Evolutionary conservation across 2,329 filamentous ascomycete species (phyloP).

Genomic region (Hortaea werneckii): DNA sequence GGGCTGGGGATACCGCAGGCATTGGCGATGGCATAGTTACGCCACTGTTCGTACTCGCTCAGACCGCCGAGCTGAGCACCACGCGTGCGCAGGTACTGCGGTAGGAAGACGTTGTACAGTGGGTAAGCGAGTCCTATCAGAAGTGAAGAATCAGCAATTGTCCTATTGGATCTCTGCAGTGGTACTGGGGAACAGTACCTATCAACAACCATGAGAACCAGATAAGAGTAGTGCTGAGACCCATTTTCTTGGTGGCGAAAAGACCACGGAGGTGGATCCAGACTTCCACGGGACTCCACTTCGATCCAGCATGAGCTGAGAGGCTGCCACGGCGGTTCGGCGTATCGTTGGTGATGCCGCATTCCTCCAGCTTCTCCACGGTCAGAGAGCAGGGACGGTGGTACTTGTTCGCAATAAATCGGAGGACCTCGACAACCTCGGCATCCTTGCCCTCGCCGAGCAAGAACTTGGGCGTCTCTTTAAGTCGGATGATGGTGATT

Average conservation of each 20-base stretch:
- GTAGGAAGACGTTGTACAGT: constrained; percentile 65
- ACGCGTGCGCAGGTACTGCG: constrained; percentile 50
- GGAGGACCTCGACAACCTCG: constrained; percentile 40
- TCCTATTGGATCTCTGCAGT: too few species aligned
- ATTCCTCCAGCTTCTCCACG: constrained; percentile 38
- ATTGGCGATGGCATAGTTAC: constrained; percentile 58
- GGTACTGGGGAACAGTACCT: not conserved
- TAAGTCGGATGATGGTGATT: constrained; percentile 43
- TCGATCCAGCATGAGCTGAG: constrained; percentile 19
- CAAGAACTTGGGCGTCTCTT: constrained; percentile 49
- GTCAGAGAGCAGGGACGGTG: constrained; percentile 44
- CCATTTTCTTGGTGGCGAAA: constrained; percentile 51
- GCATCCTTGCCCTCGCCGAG: constrained; percentile 44
- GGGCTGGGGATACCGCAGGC: constrained; percentile 58
- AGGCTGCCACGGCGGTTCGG: constrained; percentile 11
- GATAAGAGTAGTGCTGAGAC: constrained; percentile 52
- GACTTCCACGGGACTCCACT: constrained; percentile 31
- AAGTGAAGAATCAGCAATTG: too few species aligned
- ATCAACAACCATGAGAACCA: constrained; percentile 58
- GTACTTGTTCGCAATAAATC: constrained; percentile 43
- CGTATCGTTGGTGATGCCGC: constrained; percentile 24
- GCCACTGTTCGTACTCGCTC: constrained; percentile 51
- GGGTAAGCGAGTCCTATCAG: constrained; percentile 56
- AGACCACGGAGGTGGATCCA: constrained; percentile 52
- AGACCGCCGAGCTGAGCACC: constrained; percentile 47